These are phyloP conservation scores for Megacollybia platyphylla DNA, from an alignment of 1,284 basidiomycete species.

Conservation along the genomic window DNA sequence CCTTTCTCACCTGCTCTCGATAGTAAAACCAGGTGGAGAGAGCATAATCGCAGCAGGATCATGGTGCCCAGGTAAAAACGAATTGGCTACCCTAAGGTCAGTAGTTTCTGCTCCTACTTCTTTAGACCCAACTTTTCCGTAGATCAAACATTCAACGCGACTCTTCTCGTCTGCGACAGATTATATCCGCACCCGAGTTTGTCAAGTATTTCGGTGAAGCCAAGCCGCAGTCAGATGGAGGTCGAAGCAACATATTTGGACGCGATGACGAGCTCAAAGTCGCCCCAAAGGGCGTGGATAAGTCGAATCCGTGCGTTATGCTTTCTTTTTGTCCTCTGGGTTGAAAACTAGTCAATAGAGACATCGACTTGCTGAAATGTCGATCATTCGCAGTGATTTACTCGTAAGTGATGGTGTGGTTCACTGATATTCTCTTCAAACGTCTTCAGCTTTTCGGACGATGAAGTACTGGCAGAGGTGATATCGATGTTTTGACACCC, in stretches of 20 bases:
- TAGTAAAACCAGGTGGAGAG: constrained; percentile 59
- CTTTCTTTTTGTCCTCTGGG: neutral
- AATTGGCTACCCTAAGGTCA: constrained; percentile 64
- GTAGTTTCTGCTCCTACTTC: constrained; percentile 6
- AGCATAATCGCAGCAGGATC: constrained; percentile 69
- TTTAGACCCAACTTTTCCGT: constrained; percentile 1
- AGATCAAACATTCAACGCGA: constrained; percentile 58
- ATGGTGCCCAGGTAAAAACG: constrained; percentile 78
- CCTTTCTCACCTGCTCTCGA: neutral
- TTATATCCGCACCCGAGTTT: constrained; percentile 57
- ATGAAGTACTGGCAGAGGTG: constrained; percentile 41
- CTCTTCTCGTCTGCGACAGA: constrained; percentile 47
- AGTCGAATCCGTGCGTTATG: constrained; percentile 52
- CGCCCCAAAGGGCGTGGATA: constrained; percentile 81
- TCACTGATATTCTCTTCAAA: neutral
- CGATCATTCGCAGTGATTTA: constrained; percentile 65
- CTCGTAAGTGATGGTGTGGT: constrained; percentile 29
- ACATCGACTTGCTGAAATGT: constrained; percentile 80
- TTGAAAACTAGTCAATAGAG: constrained; percentile 24
- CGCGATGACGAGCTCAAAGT: constrained; percentile 73
- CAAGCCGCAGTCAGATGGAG: constrained; percentile 45
- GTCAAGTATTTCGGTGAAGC: constrained; percentile 64
- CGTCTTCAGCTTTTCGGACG: constrained; percentile 60
- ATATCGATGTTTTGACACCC: neutral
- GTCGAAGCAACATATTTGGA: constrained; percentile 68